Base-by-base conservation (phyloP, 2,329 filamentous ascomycete genomes). In the Xylaria sp. region DNA sequence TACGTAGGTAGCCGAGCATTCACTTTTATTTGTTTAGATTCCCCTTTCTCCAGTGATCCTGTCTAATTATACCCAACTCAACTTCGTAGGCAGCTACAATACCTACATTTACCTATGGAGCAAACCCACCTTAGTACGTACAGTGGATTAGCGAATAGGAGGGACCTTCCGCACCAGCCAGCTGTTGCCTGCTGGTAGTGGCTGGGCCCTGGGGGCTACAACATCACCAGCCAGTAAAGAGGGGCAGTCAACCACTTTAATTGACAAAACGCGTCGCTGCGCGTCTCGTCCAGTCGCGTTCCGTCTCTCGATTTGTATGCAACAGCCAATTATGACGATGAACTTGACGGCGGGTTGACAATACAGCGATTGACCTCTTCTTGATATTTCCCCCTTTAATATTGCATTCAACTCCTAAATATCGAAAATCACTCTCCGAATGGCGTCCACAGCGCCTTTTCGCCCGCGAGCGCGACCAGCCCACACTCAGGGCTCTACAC, bases 401-500 rank as follows among this genome's bases (percentile, higher is more conserved):
- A 2, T 27, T 15, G 10, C 7, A 21, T 9, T 23, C 2, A 4
- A 15, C 15, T 15, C 27, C 27, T 21, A 13, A 3, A 31, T 27
- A 44, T 23, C 35, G 15, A 9, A 37, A 31, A 35, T 37, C 10
- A 23, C 25, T 21, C 55, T 51, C 44, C 37, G 43, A 55, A 80
- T 80, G 77, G 72, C 78, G 56, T 78, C 77, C 2, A 74, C 77
- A 57, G 74, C 76, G 65, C 74, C 75, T 48, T 75, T 75, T 23
- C 83, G 85, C 67, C 81, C 87, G 48, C 82, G 87, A 71, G 85
- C 86, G 59, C 82, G 89, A 63, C 88, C 89, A n/a, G 87, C 86
- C 7, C 87, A 99, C 77, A 93, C 92, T 2, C 89, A 91, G 55
- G 96, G 96, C 66, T 87, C 88, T 59, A 98, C 96, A 2, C 93